Base-by-base conservation (phyloP, 306 rosid species). In the Phaseolus lunatus region DNA sequence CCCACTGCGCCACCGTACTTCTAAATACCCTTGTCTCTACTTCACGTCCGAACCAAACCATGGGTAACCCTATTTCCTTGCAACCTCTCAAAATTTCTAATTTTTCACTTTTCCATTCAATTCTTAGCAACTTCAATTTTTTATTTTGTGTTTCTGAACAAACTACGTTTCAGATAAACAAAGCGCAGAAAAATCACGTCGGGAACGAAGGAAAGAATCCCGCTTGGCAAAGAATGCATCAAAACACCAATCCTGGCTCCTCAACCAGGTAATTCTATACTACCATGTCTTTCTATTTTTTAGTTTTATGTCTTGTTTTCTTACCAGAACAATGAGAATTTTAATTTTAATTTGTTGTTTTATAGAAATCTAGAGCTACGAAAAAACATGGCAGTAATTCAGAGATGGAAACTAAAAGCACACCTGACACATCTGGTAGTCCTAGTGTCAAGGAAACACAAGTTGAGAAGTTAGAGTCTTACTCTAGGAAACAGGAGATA, bases 191-290 rank as follows among this genome's bases (percentile, higher is more conserved):
- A 87, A 85, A 69, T 85, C 97, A 14, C 92, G 91, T 16, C 79
- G 90, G 52, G 91, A 90, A 73, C 86, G 79, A 35, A 84, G 95
- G 59, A 92, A 92, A 78, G 93, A 90, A 63, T 85, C 93, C 57
- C 93, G 93, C 18, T 75, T 78, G 76, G 86, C 73, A 1, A 90
- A 87, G 75, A 90, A 85, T 76, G 85, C 87, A 10, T 75, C 80
- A 13, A 90, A 81, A 45, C 84, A 84, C 62, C 83, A 88, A 59
- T 83, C 87, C 18, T 84, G 91, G 89, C 90, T 90, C 57, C 86
- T 70, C 27, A 83, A 66, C 43, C 90, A 87, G 90, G 97, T 91
- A 58, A 78, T 56, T 41, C 22, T 43, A 67, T 61, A 35, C 48
- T 16, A 48, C 13, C 37, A 20, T 19, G 1, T 19, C 2, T 9